phyloP scores from a whole-genome alignment of 2,329 filamentous ascomycete species.

The Fusarium sp. region DNA sequence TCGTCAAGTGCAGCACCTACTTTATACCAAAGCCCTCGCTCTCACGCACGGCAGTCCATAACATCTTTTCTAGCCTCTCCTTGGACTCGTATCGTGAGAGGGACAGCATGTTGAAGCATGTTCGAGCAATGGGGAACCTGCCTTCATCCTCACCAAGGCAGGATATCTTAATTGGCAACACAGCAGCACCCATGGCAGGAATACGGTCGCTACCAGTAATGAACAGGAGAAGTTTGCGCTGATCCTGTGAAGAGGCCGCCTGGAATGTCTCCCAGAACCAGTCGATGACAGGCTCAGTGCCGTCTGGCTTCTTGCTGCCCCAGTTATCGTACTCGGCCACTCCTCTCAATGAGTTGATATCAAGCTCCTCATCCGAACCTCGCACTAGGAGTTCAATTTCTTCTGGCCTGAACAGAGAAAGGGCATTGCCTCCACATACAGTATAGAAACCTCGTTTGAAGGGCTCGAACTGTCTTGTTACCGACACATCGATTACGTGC shows the following conservation, averaged over 20 bases:
- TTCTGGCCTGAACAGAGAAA: constrained; percentile 88
- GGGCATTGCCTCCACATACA: constrained; percentile 87
- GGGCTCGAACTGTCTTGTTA: constrained; percentile 87
- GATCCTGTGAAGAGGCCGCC: constrained; percentile 72
- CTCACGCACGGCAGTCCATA: constrained; percentile 89
- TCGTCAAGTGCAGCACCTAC: constrained; percentile 55
- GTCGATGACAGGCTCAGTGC: constrained; percentile 73
- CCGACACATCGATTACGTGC: constrained; percentile 81
- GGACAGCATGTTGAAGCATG: constrained; percentile 89
- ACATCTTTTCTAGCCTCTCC: constrained; percentile 74
- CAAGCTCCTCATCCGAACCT: constrained; percentile 85
- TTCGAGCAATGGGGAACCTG: constrained; percentile 86
- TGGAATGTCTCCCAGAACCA: constrained; percentile 94
- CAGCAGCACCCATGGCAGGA: constrained; percentile 86
- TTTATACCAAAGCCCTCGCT: constrained; percentile 95
- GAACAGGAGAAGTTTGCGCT: constrained; percentile 84
- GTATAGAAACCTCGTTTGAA: constrained; percentile 96
- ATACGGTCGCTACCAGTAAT: constrained; percentile 93
- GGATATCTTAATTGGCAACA: constrained; percentile 79
- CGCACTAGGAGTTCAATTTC: constrained; percentile 91
- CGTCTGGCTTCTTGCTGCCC: constrained; percentile 67
- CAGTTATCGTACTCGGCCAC: constrained; percentile 89
- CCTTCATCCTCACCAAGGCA: constrained; percentile 80
- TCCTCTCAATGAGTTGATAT: constrained; percentile 79
- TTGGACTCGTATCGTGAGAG: constrained; percentile 78